Evolutionary conservation across 139 green algal species (phyloP), one percentile per base, ranked within the genome.

Genomic region (Asterochloris sp.): DNA sequence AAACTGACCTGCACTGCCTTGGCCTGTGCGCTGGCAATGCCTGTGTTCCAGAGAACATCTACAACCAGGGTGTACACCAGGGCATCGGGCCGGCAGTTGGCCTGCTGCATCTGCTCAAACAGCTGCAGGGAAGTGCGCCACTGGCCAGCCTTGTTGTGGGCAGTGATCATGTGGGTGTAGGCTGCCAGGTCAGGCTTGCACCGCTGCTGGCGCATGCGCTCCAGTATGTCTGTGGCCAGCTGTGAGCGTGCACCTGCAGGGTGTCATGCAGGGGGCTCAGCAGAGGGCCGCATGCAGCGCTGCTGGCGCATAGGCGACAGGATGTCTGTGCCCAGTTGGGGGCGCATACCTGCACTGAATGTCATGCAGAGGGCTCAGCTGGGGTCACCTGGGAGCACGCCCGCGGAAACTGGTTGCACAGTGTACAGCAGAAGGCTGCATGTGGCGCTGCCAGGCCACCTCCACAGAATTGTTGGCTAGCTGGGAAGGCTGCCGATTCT

Each of bases 101-200:
- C 60, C 24, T n/a, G 63, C 78, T 82, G 79, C 80, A 92, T 89
- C 60, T 86, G 78, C 80, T 92, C 85, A 23, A 79, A 47, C n/a
- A 47, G 69, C 79, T 83, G 79, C 87, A 91, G 74, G 29, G 87
- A 87, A 24, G 66, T 73, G 73, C 84, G 84, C 88, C 87, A 91
- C 27, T 80, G 74, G 62, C 85, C 85, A n/a, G 87, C 90, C 13
- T 84, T 83, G 82, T 94, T 86, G 78, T 90, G 90, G 16, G 92
- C 92, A 0, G 88, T 85, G 62, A 97, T 91, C 26, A 97, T 87
- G 11, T 89, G 90, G 64, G 85, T 88, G 87, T 92, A 97, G 62
- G 93, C 96, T 83, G 96, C 91, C 76, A 86, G 73, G 84, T 97
- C 93, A 1, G 92, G 93, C 78, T 87, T 88, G 83, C 90, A 94